Conservation (phyloP, 2,329 filamentous ascomycete species). For the Knufia fluminis region DNA sequence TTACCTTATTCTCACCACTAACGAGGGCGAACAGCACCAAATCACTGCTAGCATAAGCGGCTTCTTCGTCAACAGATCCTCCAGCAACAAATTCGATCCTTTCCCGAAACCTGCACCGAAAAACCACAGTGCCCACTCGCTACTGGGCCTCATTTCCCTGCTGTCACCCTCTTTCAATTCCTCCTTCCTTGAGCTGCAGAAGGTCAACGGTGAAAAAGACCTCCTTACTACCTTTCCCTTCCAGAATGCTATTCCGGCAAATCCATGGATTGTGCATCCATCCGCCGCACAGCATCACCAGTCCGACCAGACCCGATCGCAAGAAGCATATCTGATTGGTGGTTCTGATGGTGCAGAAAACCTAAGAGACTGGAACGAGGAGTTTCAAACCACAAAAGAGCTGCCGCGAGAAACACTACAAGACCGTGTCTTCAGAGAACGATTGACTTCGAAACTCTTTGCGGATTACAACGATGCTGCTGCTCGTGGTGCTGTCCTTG, state of each 20-base stretch:
- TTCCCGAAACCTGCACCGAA: constrained; percentile 71
- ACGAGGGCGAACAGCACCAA: constrained; percentile 89
- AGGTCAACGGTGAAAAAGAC: constrained; percentile 76
- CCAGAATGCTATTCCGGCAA: constrained; percentile 84
- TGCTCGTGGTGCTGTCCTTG: constrained; percentile 79
- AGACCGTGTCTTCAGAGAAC: constrained; percentile 90
- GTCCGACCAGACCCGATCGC: constrained; percentile 75
- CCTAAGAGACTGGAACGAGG: constrained; percentile 95
- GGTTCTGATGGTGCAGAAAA: constrained; percentile 92
- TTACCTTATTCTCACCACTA: constrained; percentile 80
- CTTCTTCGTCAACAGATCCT: constrained; percentile 95
- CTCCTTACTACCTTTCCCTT: constrained; percentile 90
- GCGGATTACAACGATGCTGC: constrained; percentile 97
- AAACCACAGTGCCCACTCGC: constrained; percentile 69
- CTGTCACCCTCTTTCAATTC: constrained; percentile 75
- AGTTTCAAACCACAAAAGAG: constrained; percentile 94
- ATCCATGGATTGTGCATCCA: constrained; percentile 76
- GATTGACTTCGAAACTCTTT: constrained; percentile 88
- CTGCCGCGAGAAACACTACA: constrained; percentile 88
- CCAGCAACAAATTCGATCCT: constrained; percentile 90
- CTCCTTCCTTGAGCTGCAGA: constrained; percentile 68
- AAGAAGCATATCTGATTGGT: constrained; percentile 83
- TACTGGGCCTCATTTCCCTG: constrained; percentile 67
- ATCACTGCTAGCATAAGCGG: constrained; percentile 89
- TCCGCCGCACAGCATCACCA: constrained; percentile 58